Percentiles rank a stretch among this genome's conserved stretches.
Conservation (phyloP, 495 filamentous ascomycete genomes). For the Talaromyces nanjingensis region DNA sequence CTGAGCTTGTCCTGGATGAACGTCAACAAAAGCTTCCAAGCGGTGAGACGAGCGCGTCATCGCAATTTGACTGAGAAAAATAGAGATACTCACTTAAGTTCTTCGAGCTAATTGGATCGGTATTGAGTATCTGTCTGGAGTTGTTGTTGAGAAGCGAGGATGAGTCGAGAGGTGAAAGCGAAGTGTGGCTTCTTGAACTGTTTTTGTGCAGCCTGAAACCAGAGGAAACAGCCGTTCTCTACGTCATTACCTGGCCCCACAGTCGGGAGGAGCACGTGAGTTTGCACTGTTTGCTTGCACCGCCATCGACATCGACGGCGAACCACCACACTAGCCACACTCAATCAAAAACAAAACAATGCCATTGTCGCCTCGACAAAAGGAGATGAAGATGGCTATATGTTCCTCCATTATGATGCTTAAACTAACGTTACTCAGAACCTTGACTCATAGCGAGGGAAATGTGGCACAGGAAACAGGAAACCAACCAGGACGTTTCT, state of each 20-base stretch:
- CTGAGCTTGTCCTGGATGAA: background rate
- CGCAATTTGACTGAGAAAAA: background rate
- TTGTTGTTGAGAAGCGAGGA: background rate
- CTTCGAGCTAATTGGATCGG: background rate
- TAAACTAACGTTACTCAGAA: background rate
- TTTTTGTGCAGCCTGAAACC: conserved; percentile 9
- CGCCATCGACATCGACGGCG: background rate
- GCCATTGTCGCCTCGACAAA: background rate
- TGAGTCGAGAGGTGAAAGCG: background rate
- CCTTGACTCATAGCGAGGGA: background rate
- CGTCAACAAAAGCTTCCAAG: conserved; percentile 8
- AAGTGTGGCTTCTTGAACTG: conserved; percentile 2
- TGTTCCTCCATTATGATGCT: background rate
- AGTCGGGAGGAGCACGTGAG: background rate
- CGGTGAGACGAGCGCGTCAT: background rate
- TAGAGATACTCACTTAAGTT: background rate
- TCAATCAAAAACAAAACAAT: background rate
- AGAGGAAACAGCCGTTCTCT: background rate
- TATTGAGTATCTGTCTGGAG: background rate
- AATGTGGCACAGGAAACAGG: background rate
- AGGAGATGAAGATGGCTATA: background rate
- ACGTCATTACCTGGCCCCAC: conserved; percentile 7
- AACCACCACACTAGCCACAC: background rate
- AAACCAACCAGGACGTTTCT: background rate
- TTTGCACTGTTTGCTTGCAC: conserved; percentile 7